These are phyloP conservation scores for Chytriomyces sp. DNA, from an alignment of 192 early-diverging fungal species.

Conservation along the genomic window DNA sequence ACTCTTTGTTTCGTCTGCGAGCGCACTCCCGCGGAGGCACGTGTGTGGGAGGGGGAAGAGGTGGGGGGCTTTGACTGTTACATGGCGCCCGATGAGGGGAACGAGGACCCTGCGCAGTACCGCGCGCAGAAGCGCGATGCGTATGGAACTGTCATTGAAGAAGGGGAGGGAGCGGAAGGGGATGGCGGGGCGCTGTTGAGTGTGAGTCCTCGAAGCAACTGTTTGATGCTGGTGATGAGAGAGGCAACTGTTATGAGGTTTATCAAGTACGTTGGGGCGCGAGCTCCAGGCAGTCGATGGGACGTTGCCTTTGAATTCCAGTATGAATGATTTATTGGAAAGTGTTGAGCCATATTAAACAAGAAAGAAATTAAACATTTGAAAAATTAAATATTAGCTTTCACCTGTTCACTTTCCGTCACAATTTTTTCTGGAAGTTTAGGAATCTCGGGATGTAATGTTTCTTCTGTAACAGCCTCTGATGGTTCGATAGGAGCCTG, in stretches of 20 bases:
- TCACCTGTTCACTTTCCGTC: no score
- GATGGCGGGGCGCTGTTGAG: conserved; percentile 72
- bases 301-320: conserved; percentile 73
- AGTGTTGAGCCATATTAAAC: no score
- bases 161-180: conserved; percentile 41
- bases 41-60: conserved; percentile 26
- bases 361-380: no score
- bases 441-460: no score
- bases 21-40: conserved; percentile 15
- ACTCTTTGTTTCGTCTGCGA: conserved; percentile 56
- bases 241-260: conserved; percentile 79
- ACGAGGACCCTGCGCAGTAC: conserved; percentile 74
- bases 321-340: conserved; percentile 22
- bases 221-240: conserved; percentile 66
- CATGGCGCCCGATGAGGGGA: conserved; percentile 66
- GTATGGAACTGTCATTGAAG: background rate
- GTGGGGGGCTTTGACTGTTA: conserved; percentile 79
- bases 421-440: no score
- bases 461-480: no score
- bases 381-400: no score
- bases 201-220: conserved; percentile 66
- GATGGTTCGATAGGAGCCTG: no score
- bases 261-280: conserved; percentile 80
- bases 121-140: conserved; percentile 33
- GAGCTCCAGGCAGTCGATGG: conserved; percentile 74